phyloP scores from a whole-genome alignment of 2,329 filamentous ascomycete species.

The Waltergamsia citrina region DNA sequence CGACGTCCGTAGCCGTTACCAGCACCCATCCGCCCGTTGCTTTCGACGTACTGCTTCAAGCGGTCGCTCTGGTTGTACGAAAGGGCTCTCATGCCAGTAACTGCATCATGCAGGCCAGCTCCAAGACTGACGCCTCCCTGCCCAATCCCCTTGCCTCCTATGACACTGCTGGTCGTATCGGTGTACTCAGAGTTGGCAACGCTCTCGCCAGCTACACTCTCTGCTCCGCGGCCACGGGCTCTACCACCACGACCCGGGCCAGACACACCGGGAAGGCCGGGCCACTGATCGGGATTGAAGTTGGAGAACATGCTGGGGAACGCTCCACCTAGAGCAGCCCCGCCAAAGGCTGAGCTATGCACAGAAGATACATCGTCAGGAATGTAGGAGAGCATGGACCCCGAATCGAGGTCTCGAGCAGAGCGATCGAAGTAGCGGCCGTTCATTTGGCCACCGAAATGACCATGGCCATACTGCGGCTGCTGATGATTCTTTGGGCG shows the following conservation, averaged over 20 bases:
- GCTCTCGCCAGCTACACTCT: constrained; percentile 84
- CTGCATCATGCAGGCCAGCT: constrained; percentile 65
- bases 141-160: constrained; percentile 64
- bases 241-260: constrained; percentile 55
- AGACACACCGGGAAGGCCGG: constrained; percentile 60
- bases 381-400: constrained; percentile 90
- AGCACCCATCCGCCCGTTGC: constrained; percentile 58
- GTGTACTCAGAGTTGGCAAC: constrained; percentile 86
- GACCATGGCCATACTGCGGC: constrained; percentile 47
- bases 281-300: constrained; percentile 85
- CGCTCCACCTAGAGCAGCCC: constrained; percentile 61
- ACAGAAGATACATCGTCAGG: constrained; percentile 95
- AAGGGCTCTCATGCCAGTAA: constrained; percentile 53
- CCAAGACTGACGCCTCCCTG: constrained; percentile 84
- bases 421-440: constrained; percentile 32
- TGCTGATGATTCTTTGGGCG: constrained; percentile 73
- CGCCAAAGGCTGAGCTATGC: constrained; percentile 83
- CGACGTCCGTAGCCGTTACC: constrained; percentile 61
- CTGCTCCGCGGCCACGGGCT: constrained; percentile 55
- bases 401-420: constrained; percentile 58
- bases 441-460: constrained; percentile 23
- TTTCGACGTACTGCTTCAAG: constrained; percentile 92
- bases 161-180: constrained; percentile 69
- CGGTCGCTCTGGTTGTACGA: constrained; percentile 62
- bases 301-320: constrained; percentile 94